phyloP scores from a whole-genome alignment of 1,284 basidiomycete species.

The Pterulicium gracile region DNA sequence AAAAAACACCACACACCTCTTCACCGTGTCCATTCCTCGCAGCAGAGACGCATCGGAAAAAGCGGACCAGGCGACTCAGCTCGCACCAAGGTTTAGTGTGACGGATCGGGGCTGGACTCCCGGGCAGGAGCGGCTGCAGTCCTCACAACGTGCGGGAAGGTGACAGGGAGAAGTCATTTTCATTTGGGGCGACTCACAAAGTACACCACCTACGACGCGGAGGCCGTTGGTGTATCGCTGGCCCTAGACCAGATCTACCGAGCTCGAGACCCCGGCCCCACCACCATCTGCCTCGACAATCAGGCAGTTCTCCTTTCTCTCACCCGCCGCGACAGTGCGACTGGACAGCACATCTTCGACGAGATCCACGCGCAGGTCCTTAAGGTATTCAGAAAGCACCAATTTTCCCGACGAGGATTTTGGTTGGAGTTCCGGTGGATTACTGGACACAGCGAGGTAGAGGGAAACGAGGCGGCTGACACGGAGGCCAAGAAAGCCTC shows the following conservation, averaged over 20 bases:
- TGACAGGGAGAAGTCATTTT: slow-evolving; percentile 3
- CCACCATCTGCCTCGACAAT: slow-evolving; percentile 9
- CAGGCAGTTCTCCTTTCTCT: slow-evolving; percentile 19
- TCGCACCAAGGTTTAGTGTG: slow-evolving; percentile 15
- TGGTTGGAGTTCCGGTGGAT: no score
- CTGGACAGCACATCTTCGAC: slow-evolving; percentile 4
- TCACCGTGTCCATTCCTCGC: slow-evolving; percentile 7
- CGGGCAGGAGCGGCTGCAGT: slow-evolving; percentile 17
- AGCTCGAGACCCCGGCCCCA: not conserved
- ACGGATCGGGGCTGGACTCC: slow-evolving; percentile 15
- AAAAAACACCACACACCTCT: slow-evolving; percentile 8
- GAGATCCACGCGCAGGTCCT: not conserved
- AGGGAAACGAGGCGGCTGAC: slow-evolving; percentile 18
- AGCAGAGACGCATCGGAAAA: slow-evolving; percentile 7
- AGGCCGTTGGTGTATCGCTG: slow-evolving; percentile 15
- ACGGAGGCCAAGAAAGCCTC: slow-evolving; percentile 18
- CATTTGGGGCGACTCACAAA: slow-evolving; percentile 11
- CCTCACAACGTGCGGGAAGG: slow-evolving; percentile 5
- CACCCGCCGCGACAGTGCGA: slow-evolving; percentile 9
- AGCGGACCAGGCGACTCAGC: slow-evolving; percentile 4
- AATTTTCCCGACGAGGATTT: slow-evolving; percentile 8
- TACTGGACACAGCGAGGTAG: slow-evolving; percentile 14
- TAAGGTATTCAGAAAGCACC: not conserved
- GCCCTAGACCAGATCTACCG: slow-evolving; percentile 11
- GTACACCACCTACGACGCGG: slow-evolving; percentile 17